Conservation (phyloP, 148 eudicot genomes). For the Gaultheria prostrata region DNA sequence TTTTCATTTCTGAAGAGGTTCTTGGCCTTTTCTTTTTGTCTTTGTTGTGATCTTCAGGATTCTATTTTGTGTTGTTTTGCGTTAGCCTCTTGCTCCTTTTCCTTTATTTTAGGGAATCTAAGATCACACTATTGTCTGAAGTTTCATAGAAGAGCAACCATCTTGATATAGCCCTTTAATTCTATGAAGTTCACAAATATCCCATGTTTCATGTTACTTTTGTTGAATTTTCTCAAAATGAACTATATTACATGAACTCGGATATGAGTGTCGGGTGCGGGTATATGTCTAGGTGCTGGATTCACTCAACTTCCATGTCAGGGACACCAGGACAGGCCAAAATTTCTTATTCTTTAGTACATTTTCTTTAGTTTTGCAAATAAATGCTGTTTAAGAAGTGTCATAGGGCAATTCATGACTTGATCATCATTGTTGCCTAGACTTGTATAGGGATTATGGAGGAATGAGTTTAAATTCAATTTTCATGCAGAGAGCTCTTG, state of each 20-base stretch:
- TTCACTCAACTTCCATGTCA: background rate
- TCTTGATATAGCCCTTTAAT: background rate
- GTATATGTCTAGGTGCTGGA: too few species aligned
- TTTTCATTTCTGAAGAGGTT: background rate
- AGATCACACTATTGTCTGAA: background rate
- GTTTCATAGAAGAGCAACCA: background rate
- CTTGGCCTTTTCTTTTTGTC: background rate
- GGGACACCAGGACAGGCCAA: background rate
- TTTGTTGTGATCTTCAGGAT: background rate
- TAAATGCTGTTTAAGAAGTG: too few species aligned
- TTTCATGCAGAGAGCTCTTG: constrained; percentile 76
- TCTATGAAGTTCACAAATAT: background rate
- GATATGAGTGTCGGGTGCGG: too few species aligned
- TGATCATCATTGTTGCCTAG: background rate
- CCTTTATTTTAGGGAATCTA: background rate
- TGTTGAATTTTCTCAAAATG: background rate
- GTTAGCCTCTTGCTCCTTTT: background rate
- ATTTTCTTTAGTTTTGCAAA: background rate
- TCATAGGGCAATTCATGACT: background rate
- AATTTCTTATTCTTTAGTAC: background rate
- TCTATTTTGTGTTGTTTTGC: background rate
- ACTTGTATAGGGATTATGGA: background rate
- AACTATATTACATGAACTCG: background rate
- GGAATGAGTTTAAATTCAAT: constrained; percentile 3
- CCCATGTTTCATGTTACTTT: background rate